Evolutionary conservation across 306 rosid species (phyloP).

Genomic region (Quercus cerris): DNA sequence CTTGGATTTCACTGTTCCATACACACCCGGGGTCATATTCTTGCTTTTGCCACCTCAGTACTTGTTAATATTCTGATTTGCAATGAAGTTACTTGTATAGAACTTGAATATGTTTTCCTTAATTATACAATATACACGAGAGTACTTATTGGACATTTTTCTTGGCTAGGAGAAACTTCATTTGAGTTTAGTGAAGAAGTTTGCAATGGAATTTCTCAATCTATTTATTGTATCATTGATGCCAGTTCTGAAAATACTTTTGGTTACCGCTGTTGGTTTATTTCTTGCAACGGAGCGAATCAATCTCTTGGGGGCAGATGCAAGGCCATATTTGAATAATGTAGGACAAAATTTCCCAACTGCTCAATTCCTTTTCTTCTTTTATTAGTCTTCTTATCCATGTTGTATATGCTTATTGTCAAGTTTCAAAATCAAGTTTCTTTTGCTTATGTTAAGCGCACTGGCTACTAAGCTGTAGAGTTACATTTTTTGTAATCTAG

Average conservation of each 20-base stretch:
- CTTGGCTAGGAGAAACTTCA: background rate
- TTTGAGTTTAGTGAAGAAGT: background rate
- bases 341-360: background rate
- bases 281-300: background rate
- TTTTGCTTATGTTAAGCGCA: background rate
- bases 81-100: no score
- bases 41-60: background rate
- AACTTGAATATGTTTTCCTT: no score
- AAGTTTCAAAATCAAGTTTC: background rate
- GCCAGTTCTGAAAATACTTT: background rate
- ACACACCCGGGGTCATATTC: background rate
- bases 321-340: background rate
- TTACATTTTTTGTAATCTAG: background rate
- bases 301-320: background rate
- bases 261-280: background rate
- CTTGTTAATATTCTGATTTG: background rate
- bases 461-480: background rate
- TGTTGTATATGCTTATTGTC: no score
- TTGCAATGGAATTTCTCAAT: background rate
- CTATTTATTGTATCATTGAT: conserved; percentile 1
- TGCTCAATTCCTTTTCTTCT: background rate
- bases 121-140: no score
- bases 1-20: background rate
- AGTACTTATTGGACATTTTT: no score
- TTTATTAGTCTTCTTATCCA: background rate